These are phyloP conservation scores for Gremmenia infestans DNA, from an alignment of 2,329 filamentous ascomycete species.

Conservation along the genomic window DNA sequence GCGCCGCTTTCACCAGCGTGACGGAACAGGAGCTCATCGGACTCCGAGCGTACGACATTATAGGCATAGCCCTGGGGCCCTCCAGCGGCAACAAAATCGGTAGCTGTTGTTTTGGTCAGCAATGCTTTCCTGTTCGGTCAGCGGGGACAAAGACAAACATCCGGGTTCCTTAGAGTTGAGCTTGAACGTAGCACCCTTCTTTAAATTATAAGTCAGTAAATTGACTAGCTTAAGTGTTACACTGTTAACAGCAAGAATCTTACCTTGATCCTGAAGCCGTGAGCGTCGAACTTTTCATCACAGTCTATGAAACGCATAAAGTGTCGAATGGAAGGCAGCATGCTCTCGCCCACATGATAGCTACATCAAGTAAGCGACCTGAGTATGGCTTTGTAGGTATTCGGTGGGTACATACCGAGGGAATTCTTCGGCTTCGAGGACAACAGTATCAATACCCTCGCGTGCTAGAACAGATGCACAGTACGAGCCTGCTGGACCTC, in stretches of 20 bases:
- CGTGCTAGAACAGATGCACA: constrained; percentile 38
- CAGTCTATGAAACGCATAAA: constrained; percentile 42
- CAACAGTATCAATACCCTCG: constrained; percentile 39
- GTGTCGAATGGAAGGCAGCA: constrained; percentile 36
- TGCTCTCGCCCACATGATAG: constrained; percentile 35
- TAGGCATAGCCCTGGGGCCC: constrained; percentile 38
- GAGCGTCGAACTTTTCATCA: constrained; percentile 34
- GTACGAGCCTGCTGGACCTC: constrained; percentile 43
- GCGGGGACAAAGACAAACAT: not conserved
- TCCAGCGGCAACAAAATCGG: constrained; percentile 38
- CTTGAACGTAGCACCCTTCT: constrained; percentile 8
- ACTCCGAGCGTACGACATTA: constrained; percentile 44
- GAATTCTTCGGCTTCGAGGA: constrained; percentile 42
- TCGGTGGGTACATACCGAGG: constrained; percentile 29
- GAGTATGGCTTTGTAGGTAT: not conserved
- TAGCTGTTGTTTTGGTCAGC: constrained; percentile 29
- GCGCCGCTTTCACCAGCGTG: constrained; percentile 39
- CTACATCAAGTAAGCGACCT: not conserved
- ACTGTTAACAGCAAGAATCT: not conserved
- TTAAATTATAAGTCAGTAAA: not conserved
- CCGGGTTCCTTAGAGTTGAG: constrained; percentile 1
- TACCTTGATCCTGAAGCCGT: constrained; percentile 40
- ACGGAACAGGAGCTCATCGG: constrained; percentile 40
- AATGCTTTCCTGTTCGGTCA: not conserved
- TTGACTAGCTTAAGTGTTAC: not conserved